Evolutionary conservation across 1,284 basidiomycete genomes (phyloP).

Genomic region (Cryptococcus sp.): DNA sequence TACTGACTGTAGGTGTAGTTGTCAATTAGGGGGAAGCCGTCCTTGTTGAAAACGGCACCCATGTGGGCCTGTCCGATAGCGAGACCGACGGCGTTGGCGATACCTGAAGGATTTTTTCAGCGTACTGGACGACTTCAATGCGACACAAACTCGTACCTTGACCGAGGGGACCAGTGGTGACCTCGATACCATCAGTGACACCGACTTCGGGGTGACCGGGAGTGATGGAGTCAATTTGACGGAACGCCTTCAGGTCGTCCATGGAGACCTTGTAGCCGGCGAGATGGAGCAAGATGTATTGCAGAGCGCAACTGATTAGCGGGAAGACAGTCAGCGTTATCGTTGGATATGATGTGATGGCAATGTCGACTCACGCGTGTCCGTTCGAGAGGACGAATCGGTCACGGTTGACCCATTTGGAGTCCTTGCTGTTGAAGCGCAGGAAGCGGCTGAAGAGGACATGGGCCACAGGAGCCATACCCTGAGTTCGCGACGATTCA

Average conservation of each 20-base stretch:
- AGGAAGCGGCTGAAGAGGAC: constrained; percentile 79
- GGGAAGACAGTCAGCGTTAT: constrained; percentile 7
- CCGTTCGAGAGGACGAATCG: constrained; percentile 56
- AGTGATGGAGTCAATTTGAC: constrained; percentile 80
- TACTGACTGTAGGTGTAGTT: constrained; percentile 82
- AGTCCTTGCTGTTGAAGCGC: constrained; percentile 81
- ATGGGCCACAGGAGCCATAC: constrained; percentile 86
- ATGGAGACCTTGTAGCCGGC: constrained; percentile 57
- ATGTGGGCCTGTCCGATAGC: constrained; percentile 91
- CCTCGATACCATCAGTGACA: constrained; percentile 90
- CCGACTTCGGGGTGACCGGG: constrained; percentile 89
- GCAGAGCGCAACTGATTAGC: constrained; percentile 64
- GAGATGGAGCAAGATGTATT: constrained; percentile 56
- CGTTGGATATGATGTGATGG: background rate
- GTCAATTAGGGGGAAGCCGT: constrained; percentile 77
- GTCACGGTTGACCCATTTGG: constrained; percentile 91
- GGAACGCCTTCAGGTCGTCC: constrained; percentile 55
- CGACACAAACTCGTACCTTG: constrained; percentile 62
- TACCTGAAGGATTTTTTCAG: constrained; percentile 48
- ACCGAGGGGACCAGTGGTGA: constrained; percentile 93
- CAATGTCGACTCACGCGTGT: constrained; percentile 47
- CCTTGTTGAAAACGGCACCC: constrained; percentile 85
- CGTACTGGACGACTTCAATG: background rate
- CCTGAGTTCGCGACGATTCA: constrained; percentile 19
- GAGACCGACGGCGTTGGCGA: constrained; percentile 88